phyloP scores from a whole-genome alignment of 306 rosid genomes.

The Arachis hypogaea region DNA sequence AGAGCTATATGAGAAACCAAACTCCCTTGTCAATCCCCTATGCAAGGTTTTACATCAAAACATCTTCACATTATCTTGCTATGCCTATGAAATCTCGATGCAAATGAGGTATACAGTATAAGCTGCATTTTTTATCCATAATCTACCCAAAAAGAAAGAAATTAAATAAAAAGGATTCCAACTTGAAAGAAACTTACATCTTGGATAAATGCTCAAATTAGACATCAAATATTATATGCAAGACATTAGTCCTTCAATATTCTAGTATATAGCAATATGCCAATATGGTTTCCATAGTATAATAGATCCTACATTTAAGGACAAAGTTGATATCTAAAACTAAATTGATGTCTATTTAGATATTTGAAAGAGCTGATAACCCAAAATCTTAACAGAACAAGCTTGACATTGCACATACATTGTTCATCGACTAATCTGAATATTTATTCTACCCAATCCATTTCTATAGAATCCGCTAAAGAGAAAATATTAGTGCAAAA shows the following conservation, averaged over 20 bases:
- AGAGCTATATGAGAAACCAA: slow-evolving; percentile 6
- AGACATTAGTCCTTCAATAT: background rate
- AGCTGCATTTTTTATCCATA: slow-evolving; percentile 6
- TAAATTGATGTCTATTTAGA: background rate
- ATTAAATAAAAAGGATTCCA: background rate
- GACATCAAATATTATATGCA: background rate
- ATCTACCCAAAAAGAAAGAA: background rate
- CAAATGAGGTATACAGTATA: background rate
- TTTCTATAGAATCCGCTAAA: slow-evolving; percentile 3
- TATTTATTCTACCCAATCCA: background rate
- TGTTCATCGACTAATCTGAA: background rate
- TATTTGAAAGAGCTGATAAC: background rate
- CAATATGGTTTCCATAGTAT: background rate
- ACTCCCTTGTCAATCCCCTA: slow-evolving; percentile 6
- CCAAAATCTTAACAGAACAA: background rate
- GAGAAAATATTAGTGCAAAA: background rate
- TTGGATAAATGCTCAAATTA: background rate
- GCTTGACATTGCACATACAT: background rate
- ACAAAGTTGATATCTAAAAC: background rate
- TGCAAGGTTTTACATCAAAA: background rate
- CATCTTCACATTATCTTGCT: slow-evolving; percentile 29
- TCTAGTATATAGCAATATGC: too few relatives aligned
- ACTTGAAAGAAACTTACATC: slow-evolving; percentile 21
- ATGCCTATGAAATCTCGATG: background rate
- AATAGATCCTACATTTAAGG: background rate